Evolutionary conservation across 2,329 filamentous ascomycete species (phyloP).

Genomic region (Pestalotiopsis fici): DNA sequence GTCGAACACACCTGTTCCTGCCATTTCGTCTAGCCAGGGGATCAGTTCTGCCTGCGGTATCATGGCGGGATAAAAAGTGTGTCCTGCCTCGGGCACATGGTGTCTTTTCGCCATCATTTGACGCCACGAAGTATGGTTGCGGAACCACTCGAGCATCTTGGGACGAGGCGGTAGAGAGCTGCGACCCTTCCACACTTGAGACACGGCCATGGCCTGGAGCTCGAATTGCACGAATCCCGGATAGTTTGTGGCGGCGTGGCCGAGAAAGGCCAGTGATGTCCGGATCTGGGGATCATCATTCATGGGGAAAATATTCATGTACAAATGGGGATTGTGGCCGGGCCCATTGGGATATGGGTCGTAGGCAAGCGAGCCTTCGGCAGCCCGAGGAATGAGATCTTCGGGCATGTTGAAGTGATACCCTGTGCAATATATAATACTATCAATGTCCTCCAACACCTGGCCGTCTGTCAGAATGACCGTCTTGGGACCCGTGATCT

Average conservation of each 20-base stretch:
- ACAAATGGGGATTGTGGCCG: slow-evolving; percentile 6
- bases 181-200: slow-evolving; percentile 11
- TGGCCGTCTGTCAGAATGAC: slow-evolving; percentile 29
- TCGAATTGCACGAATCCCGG: slow-evolving; percentile 14
- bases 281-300: slow-evolving; percentile 7
- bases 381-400: slow-evolving; percentile 1
- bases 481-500: slow-evolving; percentile 28
- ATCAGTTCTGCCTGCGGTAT: slow-evolving; percentile 9
- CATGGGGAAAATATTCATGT: slow-evolving; percentile 10
- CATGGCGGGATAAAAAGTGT: slow-evolving; percentile 11
- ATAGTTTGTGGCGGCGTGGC: slow-evolving; percentile 6
- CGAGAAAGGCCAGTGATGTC: slow-evolving; percentile 12
- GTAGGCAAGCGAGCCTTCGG: neutral
- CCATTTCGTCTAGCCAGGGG: slow-evolving; percentile 10
- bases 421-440: slow-evolving; percentile 33
- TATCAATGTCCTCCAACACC: slow-evolving; percentile 32
- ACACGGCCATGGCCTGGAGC: slow-evolving; percentile 11
- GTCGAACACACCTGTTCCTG: slow-evolving; percentile 10
- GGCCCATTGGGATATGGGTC: slow-evolving; percentile 4
- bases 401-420: slow-evolving; percentile 28
- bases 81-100: neutral
- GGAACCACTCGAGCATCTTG: slow-evolving; percentile 1
- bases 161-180: slow-evolving; percentile 4
- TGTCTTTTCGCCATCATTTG: neutral
- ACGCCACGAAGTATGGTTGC: neutral